A percentile compares a stretch with the other conserved stretches of the same genome.
Conservation (phyloP, 768 basidiomycete species). For the Tricholomella constricta region DNA sequence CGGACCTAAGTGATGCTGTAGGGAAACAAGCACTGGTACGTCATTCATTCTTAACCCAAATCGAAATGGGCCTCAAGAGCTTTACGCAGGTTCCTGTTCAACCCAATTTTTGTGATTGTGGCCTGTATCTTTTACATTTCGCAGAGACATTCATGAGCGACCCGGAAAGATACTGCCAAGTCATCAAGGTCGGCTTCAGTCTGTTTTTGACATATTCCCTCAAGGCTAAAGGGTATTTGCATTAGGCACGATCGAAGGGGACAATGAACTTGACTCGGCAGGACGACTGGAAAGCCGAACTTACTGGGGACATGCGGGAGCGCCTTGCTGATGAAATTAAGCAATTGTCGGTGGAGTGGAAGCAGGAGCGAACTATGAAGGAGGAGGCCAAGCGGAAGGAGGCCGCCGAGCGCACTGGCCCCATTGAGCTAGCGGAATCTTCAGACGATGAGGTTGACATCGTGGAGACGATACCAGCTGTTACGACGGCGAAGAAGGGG, state of each 20-base stretch:
- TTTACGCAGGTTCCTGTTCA: constrained; percentile 77
- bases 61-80: not conserved
- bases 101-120: constrained; percentile 90
- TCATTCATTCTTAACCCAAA: constrained; percentile 6
- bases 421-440: constrained; percentile 27
- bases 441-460: constrained; percentile 48
- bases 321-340: constrained; percentile 42
- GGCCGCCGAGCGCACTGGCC: constrained; percentile 24
- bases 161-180: constrained; percentile 50
- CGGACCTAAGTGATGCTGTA: constrained; percentile 38
- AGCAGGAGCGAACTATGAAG: constrained; percentile 41
- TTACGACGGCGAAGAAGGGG: constrained; percentile 13
- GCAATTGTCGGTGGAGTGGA: constrained; percentile 57
- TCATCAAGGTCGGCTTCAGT: constrained; percentile 45
- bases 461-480: constrained; percentile 30
- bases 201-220: not conserved
- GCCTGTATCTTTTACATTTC: constrained; percentile 88
- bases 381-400: constrained; percentile 40
- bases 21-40: constrained; percentile 57
- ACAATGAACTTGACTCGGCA: constrained; percentile 40
- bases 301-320: constrained; percentile 50
- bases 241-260: constrained; percentile 28
- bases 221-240: not conserved
- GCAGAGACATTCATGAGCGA: constrained; percentile 73
- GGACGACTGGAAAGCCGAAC: constrained; percentile 52